A percentile compares a stretch with the other conserved stretches of the same genome.
phyloP scores from a whole-genome alignment of 1,284 basidiomycete species.

The Melanopsichium pennsylvanicum region DNA sequence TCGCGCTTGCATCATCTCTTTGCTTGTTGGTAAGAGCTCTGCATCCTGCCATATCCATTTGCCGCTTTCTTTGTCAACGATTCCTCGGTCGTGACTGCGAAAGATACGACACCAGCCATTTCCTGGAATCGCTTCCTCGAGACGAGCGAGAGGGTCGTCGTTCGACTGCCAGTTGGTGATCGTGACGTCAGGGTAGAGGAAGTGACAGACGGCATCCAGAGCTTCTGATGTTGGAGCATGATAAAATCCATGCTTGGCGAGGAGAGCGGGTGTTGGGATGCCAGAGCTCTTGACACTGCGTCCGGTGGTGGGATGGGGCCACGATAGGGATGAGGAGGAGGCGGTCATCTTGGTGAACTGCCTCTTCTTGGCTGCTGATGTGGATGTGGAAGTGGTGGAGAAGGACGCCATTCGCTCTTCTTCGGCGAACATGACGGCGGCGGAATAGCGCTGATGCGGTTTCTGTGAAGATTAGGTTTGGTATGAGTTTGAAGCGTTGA shows the following conservation, averaged over 20 bases:
- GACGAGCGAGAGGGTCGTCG: constrained; percentile 51
- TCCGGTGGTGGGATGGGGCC: constrained; percentile 40
- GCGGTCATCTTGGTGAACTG: constrained; percentile 24
- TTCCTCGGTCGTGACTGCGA: constrained; percentile 21
- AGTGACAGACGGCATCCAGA: constrained; percentile 51
- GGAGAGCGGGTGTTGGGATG: constrained; percentile 50
- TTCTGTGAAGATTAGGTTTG: no score
- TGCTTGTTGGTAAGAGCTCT: constrained; percentile 55
- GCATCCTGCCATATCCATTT: constrained; percentile 36
- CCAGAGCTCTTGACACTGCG: constrained; percentile 26
- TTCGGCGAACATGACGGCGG: constrained; percentile 43
- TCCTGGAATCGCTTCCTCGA: constrained; percentile 31
- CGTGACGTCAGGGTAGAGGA: constrained; percentile 50
- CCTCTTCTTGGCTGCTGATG: constrained; percentile 32
- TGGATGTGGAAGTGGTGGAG: constrained; percentile 17
- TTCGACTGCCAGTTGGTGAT: constrained; percentile 53
- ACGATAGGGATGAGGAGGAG: constrained; percentile 13
- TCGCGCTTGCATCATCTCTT: constrained; percentile 54
- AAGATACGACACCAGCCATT: constrained; percentile 50
- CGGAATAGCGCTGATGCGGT: no score
- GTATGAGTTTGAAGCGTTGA: no score
- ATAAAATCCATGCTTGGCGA: constrained; percentile 60
- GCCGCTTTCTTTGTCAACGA: constrained; percentile 20
- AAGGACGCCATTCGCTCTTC: constrained; percentile 47
- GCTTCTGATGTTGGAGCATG: constrained; percentile 43